Conservation (phyloP, 2,329 filamentous ascomycete species). For the Balansia obtecta region DNA sequence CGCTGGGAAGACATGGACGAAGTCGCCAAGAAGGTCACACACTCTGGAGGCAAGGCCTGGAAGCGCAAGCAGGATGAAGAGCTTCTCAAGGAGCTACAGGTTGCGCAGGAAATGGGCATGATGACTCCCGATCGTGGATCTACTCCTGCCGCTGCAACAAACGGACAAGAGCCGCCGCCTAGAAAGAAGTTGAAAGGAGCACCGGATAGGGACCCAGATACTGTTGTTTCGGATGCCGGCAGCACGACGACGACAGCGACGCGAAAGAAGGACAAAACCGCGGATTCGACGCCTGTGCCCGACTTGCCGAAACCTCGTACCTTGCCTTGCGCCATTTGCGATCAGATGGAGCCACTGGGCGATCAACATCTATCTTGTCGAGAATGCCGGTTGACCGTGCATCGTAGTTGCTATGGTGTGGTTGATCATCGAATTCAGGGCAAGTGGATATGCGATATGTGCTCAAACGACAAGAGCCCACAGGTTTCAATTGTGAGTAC, state of each 20-base stretch:
- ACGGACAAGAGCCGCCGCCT: conserved; percentile 41
- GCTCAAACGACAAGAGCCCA: conserved; percentile 83
- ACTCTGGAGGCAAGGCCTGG: conserved; percentile 68
- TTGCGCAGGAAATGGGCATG: conserved; percentile 46
- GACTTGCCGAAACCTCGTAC: conserved; percentile 67
- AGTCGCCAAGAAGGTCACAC: conserved; percentile 72
- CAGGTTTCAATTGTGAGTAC: conserved; percentile 73
- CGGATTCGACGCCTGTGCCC: conserved; percentile 48
- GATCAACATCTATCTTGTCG: conserved; percentile 68
- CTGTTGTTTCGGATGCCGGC: conserved; percentile 30
- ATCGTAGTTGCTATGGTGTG: conserved; percentile 87
- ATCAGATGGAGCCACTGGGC: conserved; percentile 55
- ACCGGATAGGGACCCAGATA: conserved; percentile 38
- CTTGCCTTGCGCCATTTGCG: conserved; percentile 78
- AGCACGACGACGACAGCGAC: conserved; percentile 23
- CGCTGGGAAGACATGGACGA: conserved; percentile 94
- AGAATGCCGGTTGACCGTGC: conserved; percentile 84
- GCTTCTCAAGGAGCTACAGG: conserved; percentile 58
- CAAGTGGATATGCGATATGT: conserved; percentile 96
- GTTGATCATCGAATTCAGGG: conserved; percentile 51
- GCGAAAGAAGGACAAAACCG: conserved; percentile 50
- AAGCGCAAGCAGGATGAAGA: conserved; percentile 90
- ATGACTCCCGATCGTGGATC: conserved; percentile 30
- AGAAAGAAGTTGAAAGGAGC: conserved; percentile 52
- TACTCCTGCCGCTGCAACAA: conserved; percentile 20